Base-by-base conservation (phyloP, 2,329 filamentous ascomycete genomes). In the Gremmenia infestans region DNA sequence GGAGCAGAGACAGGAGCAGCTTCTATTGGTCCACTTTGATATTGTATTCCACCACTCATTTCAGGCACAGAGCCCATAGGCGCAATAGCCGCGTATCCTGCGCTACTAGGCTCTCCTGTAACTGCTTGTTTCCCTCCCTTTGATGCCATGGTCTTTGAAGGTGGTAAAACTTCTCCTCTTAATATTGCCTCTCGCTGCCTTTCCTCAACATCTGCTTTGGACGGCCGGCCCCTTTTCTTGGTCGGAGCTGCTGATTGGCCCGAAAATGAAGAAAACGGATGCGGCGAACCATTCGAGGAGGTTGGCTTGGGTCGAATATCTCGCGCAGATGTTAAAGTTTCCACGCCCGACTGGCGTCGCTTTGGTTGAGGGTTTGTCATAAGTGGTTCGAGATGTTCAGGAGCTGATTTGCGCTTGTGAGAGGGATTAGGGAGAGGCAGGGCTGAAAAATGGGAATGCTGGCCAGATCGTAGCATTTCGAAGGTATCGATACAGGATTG, bases 141-240 rank as follows among this genome's bases (percentile, higher is more conserved):
- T 12, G 54, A 37, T 43, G 54, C 55, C 12, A 55, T 28, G 6
- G 48, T 47, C 35, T 51, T 52, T n/a, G 55, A 42, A n/a, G 66
- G 58, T 37, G 60, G 57, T 46, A 69, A 37, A 8, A 66, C 50
- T 42, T 68, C 65, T 17, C 67, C 65, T 40, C 65, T 56, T 23
- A 58, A 60, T 32, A 69, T 63, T 39, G 63, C 62, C 46, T 65
- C 65, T 50, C 51, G 54, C 36, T 65, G 60, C 22, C 61, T 58
- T n/a, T 57, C 55, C 53, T 68, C 64, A 22, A 67, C 52, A 42
- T 67, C 66, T 40, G 63, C 62, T 55, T 69, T 69, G 6, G 67
- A 66, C 23, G 68, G 68, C 23, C 68, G 63, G 39, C 68, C 67
- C 23, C 68, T 63, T 55, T 65, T 67, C 59, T 65, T 69, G 6